These are phyloP conservation scores for Teunomyces tritomae DNA, from an alignment of 805 yeast genomes.

Conservation along the genomic window DNA sequence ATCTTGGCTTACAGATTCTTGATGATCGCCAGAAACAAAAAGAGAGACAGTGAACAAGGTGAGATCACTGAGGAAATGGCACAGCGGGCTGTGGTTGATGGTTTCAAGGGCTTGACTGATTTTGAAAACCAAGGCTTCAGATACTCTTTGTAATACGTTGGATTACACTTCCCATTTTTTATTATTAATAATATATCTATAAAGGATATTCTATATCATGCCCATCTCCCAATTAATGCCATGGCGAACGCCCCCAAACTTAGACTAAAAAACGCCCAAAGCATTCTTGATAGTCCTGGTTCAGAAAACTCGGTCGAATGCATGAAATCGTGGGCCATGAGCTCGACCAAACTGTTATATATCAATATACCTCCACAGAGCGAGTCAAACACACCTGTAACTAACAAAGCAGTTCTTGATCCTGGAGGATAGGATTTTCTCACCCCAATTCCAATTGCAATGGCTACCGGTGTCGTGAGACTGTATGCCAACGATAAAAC, in stretches of 20 bases:
- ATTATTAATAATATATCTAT: background rate
- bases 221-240: constrained; percentile 37
- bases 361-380: constrained; percentile 75
- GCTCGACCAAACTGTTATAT: constrained; percentile 74
- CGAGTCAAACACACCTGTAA: constrained; percentile 73
- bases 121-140: constrained; percentile 56
- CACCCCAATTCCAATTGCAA: constrained; percentile 77
- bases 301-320: constrained; percentile 38
- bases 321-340: constrained; percentile 75
- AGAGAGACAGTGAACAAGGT: constrained; percentile 42
- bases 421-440: constrained; percentile 59
- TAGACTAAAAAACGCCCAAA: constrained; percentile 23
- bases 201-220: constrained; percentile 11
- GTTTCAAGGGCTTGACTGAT: constrained; percentile 59
- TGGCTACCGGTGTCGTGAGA: constrained; percentile 68
- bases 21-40: constrained; percentile 55
- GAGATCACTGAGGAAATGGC: constrained; percentile 24
- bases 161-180: no score
- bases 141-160: constrained; percentile 32
- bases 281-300: constrained; percentile 17
- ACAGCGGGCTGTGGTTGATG: constrained; percentile 18
- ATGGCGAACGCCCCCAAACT: constrained; percentile 28
- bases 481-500: constrained; percentile 25
- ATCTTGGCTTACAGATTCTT: constrained; percentile 27
- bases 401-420: constrained; percentile 55